phyloP scores from a whole-genome alignment of 352 stramenopile genomes.

The Globisporangium perplexum region DNA sequence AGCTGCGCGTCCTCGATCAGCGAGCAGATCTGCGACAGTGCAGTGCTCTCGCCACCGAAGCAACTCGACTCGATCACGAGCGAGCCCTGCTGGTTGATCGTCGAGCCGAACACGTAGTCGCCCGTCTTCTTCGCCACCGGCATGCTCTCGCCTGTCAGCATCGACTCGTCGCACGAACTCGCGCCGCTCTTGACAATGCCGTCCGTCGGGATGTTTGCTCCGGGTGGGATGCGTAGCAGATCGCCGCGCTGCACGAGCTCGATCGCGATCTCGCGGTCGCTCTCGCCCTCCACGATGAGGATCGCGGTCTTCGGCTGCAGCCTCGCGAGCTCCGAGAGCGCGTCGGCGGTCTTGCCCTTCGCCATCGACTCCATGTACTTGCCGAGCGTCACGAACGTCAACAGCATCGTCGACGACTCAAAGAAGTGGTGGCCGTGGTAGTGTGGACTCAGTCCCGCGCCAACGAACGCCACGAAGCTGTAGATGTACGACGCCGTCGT shows the following conservation, averaged over 20 bases:
- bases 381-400: conserved; percentile 84
- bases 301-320: conserved; percentile 77
- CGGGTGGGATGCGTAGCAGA: conserved; percentile 60
- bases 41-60: conserved; percentile 60
- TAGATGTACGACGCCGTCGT: conserved; percentile 87
- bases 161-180: conserved; percentile 73
- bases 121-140: conserved; percentile 73
- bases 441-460: conserved; percentile 43
- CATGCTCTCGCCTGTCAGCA: conserved; percentile 86
- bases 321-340: conserved; percentile 63
- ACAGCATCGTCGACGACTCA: conserved; percentile 79
- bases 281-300: conserved; percentile 41
- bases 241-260: conserved; percentile 82
- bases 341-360: conserved; percentile 80
- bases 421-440: conserved; percentile 87
- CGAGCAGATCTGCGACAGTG: conserved; percentile 70
- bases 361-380: conserved; percentile 89
- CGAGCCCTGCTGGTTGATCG: conserved; percentile 79
- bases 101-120: conserved; percentile 83
- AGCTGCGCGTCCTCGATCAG: conserved; percentile 87
- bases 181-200: conserved; percentile 68
- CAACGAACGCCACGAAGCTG: conserved; percentile 74
- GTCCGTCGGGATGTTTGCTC: conserved; percentile 76
- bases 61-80: conserved; percentile 82
- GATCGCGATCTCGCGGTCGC: conserved; percentile 70